Conservation (phyloP, 345 rosid genomes). For the Brassica rapa region DNA sequence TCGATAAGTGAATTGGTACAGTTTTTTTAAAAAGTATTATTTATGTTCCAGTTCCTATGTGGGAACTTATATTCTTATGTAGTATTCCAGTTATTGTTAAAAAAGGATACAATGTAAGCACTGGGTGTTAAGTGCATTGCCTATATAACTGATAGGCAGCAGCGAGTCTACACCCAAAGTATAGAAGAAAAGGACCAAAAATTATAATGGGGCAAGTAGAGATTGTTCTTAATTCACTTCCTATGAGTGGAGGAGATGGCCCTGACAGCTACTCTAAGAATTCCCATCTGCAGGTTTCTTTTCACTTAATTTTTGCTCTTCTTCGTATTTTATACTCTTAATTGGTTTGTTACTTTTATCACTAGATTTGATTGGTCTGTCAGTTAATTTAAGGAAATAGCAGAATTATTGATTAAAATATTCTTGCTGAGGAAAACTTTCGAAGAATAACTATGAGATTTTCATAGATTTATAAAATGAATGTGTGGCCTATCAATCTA, state of each 20-base stretch:
- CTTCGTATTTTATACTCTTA: background rate
- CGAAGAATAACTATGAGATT: no score
- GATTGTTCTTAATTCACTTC: constrained; percentile 41
- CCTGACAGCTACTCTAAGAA: constrained; percentile 52
- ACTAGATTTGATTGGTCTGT: no score
- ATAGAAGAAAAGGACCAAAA: background rate
- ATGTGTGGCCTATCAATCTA: no score
- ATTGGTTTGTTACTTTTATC: no score
- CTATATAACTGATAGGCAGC: constrained; percentile 29
- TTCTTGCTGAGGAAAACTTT: no score
- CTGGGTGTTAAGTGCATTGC: constrained; percentile 12
- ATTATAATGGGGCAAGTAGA: constrained; percentile 25
- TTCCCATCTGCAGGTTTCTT: constrained; percentile 56
- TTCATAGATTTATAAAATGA: no score
- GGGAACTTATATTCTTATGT: background rate
- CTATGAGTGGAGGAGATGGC: constrained; percentile 58
- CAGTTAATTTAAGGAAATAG: no score
- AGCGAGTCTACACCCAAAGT: constrained; percentile 17
- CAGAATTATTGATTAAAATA: no score
- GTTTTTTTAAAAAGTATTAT: no score
- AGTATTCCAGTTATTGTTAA: background rate
- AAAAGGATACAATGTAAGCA: constrained; percentile 19
- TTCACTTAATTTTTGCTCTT: background rate
- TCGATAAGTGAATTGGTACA: no score
- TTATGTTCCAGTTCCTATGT: no score